phyloP scores from a whole-genome alignment of 495 filamentous ascomycete genomes.

The Rhypophila decipiens region DNA sequence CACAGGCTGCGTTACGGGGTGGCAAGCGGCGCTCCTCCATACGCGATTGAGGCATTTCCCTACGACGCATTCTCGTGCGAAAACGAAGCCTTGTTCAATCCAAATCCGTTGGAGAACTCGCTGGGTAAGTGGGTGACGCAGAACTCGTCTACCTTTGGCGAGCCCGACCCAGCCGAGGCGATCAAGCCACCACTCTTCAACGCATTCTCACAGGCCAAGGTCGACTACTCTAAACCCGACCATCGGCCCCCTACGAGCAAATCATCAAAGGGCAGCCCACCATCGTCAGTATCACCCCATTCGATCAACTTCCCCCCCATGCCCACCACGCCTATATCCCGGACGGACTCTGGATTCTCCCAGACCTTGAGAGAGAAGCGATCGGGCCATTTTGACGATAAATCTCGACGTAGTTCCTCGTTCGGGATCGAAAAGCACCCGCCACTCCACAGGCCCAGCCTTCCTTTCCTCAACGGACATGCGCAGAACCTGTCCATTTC shows the following conservation, averaged over 20 bases:
- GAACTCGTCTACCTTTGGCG: constrained; percentile 81
- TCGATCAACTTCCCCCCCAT: constrained; percentile 72
- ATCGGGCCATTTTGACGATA: constrained; percentile 88
- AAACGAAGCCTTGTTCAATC: constrained; percentile 69
- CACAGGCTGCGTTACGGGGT: constrained; percentile 86
- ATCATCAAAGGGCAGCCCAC: constrained; percentile 69
- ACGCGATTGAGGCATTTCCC: constrained; percentile 87
- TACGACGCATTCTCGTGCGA: constrained; percentile 85
- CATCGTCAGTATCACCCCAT: constrained; percentile 78
- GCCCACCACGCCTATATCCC: constrained; percentile 68
- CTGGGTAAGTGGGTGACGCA: constrained; percentile 79
- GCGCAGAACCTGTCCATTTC: constrained; percentile 77
- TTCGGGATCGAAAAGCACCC: constrained; percentile 71
- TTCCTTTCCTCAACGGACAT: constrained; percentile 75
- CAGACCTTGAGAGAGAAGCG: constrained; percentile 88
- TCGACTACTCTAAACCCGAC: constrained; percentile 57
- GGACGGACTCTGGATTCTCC: constrained; percentile 84
- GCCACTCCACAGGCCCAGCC: constrained; percentile 69
- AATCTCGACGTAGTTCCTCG: constrained; percentile 81
- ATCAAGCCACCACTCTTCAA: constrained; percentile 64
- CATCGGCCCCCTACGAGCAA: constrained; percentile 79
- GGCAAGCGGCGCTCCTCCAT: constrained; percentile 79
- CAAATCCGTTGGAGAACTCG: constrained; percentile 60
- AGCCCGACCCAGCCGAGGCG: constrained; percentile 47
- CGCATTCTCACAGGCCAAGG: constrained; percentile 73